A percentile compares a stretch with the other conserved stretches of the same genome.
phyloP scores from a whole-genome alignment of 1,284 basidiomycete species.

The Trichosporon sp. region DNA sequence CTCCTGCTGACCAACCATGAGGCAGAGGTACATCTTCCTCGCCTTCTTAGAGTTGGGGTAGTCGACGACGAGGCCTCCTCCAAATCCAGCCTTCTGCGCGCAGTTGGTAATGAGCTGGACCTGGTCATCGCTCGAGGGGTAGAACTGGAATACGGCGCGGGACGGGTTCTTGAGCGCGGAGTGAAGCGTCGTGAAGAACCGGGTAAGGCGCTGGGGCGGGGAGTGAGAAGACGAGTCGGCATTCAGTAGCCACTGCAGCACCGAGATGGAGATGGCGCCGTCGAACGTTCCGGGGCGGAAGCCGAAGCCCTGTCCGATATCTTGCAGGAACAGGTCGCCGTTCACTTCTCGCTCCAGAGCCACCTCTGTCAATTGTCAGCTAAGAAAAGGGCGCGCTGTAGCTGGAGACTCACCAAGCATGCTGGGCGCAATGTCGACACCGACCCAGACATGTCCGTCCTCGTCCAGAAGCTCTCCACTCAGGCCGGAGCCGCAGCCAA shows the following conservation, averaged over 20 bases:
- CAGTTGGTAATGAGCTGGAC: constrained; percentile 88
- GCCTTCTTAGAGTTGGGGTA: constrained; percentile 95
- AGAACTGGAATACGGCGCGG: constrained; percentile 91
- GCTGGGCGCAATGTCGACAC: constrained; percentile 90
- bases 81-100: constrained; percentile 92
- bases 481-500: constrained; percentile 97
- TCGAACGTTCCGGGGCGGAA: constrained; percentile 96
- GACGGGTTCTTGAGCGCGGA: constrained; percentile 86
- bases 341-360: constrained; percentile 88
- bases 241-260: constrained; percentile 97
- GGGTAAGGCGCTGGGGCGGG: constrained; percentile 80
- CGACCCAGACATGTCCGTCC: constrained; percentile 89
- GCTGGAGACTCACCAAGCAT: constrained; percentile 72
- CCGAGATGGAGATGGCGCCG: constrained; percentile 96
- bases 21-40: constrained; percentile 81
- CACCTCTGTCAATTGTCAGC: constrained; percentile 61
- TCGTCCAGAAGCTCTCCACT: constrained; percentile 91
- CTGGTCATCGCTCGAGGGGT: constrained; percentile 91
- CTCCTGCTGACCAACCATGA: constrained; percentile 68
- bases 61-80: constrained; percentile 93
- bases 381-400: neutral
- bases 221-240: constrained; percentile 91
- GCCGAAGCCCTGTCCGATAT: constrained; percentile 88
- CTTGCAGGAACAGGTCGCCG: constrained; percentile 86
- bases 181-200: constrained; percentile 96